A percentile compares a stretch with the other conserved stretches of the same genome.
These are phyloP conservation scores for Teratosphaeria zuluensis DNA, from an alignment of 2,329 filamentous ascomycete genomes.

Conservation along the genomic window DNA sequence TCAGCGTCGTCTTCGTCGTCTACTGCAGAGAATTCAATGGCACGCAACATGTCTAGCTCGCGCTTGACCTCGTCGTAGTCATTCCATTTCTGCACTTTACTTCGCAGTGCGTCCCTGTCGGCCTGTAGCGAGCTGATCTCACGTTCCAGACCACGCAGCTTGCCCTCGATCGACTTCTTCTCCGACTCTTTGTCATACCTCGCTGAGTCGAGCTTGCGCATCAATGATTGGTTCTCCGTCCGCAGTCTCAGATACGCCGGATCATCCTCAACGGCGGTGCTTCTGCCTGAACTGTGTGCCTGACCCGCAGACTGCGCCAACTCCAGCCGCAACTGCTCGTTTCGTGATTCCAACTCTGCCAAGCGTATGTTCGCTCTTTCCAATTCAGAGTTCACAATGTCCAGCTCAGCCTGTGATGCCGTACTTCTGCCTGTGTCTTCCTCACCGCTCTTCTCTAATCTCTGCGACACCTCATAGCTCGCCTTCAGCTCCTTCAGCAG, in stretches of 20 bases:
- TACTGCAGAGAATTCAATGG: conserved; percentile 84
- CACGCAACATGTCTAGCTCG: conserved; percentile 87
- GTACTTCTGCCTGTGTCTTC: conserved; percentile 42
- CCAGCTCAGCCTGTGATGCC: conserved; percentile 79
- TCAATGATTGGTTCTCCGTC: conserved; percentile 84
- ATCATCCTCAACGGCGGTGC: conserved; percentile 69
- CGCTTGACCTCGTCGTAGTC: conserved; percentile 97
- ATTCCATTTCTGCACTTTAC: conserved; percentile 76
- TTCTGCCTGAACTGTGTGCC: conserved; percentile 48
- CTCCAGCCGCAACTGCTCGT: conserved; percentile 85
- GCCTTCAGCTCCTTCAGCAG: conserved; percentile 91
- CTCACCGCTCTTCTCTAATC: conserved; percentile 57
- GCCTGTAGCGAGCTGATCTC: conserved; percentile 64
- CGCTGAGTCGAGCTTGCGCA: conserved; percentile 76
- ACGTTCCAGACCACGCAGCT: conserved; percentile 68
- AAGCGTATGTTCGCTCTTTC: conserved; percentile 80
- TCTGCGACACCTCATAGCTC: conserved; percentile 90
- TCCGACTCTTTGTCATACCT: conserved; percentile 76
- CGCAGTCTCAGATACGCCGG: conserved; percentile 78
- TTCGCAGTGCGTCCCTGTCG: conserved; percentile 70
- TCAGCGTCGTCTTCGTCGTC: conserved; percentile 54
- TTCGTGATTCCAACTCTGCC: conserved; percentile 84
- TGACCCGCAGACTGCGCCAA: conserved; percentile 80
- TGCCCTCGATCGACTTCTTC: conserved; percentile 65
- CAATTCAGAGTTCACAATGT: conserved; percentile 84